Base-by-base conservation (phyloP, 441 rosid species). In the Populus hybrid region DNA sequence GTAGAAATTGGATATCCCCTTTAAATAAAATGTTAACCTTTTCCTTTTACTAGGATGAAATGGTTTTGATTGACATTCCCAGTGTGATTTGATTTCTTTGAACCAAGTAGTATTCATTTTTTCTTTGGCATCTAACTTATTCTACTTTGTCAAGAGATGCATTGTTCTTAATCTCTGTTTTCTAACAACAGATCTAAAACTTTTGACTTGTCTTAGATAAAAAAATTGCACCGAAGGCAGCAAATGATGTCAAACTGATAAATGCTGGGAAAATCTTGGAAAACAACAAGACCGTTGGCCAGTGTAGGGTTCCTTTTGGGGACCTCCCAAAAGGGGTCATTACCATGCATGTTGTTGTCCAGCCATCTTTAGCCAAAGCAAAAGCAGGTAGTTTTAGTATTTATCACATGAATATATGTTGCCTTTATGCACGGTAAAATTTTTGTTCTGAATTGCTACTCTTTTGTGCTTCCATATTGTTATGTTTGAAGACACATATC, bases 331-430 rank as follows among this genome's bases (percentile, higher is more conserved):
- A 84, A 68, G 92, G 89, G 14, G 89, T 88, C 76, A 92, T 93
- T 71, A 93, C 93, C 77, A 95, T 95, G 99, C 99, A 95, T 76
- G 98, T 95, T 76, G 98, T 93, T 9, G 97, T 92, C 82, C 98
- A 93, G 86, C 95, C 89, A 68, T 83, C 97, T 76, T 72, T 87
- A 73, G 81, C 89, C 3, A 93, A 93, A 85, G 81, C 92, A 18
- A 95, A 91, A 86, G 81, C 97, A 84, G 97, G 99, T 95, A 88
- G 24, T 26, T 81, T 82, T 70, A 3, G 23, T 70, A 40, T 32
- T 71, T 34, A 18, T n/a, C 28, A 16, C 64, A 73, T 74, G 67
- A 54, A 14, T 23, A 28, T 67, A 20, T 1, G 8, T 38, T 24
- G 59, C 38, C 23, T 11, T 35, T 36, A 26, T 64, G 28, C 8